Evolutionary conservation across 2,329 filamentous ascomycete genomes (phyloP), one percentile per base, ranked within the genome.

Genomic region (Colletotrichum sp.): DNA sequence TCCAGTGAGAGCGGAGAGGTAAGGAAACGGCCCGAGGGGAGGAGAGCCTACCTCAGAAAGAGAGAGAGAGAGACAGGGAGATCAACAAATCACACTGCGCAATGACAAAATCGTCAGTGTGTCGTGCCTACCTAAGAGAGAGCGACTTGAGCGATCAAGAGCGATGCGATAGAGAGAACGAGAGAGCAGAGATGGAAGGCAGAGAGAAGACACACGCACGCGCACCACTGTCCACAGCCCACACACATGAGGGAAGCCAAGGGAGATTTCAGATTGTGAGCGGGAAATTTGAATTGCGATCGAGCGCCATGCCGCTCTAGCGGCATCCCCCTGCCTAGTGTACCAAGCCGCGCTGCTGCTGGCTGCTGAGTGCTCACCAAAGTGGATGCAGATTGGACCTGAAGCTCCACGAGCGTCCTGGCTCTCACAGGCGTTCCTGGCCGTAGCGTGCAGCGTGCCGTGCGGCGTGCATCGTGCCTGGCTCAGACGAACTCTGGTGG

Each of bases 231-330:
- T 48, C 43, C 43, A 48, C 28, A 43, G 32, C 13, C 55, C 55
- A 64, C 21, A 24, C 21, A 64, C 28, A 36, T 32, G 21, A 43
- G 59, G 72, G 34, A 69, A 43, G 64, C 71, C 43, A 52, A 52
- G 43, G n/a, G 43, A 21, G 43, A 52, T 52, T 52, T 52, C 43
- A 59, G 13, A 59, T 69, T 60, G 18, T n/a, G 57, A 65, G 57
- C 66, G 69, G 73, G 74, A 73, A 74, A 76, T 74, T 75, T 43
- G 74, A 55, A 76, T 76, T 76, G 71, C 70, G 74, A 74, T 74
- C 48, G 70, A 68, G 71, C 70, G 70, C 70, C 64, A 65, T 74
- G 70, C 70, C 71, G 65, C 73, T 36, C 69, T 64, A 68, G 64
- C 59, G 59, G 59, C 48, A 18, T 16, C 14, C n/a, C 64, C 74